Percentiles rank a stretch among this genome's conserved stretches.
phyloP scores from a whole-genome alignment of 352 stramenopile genomes.

The Phytophthora lateralis region DNA sequence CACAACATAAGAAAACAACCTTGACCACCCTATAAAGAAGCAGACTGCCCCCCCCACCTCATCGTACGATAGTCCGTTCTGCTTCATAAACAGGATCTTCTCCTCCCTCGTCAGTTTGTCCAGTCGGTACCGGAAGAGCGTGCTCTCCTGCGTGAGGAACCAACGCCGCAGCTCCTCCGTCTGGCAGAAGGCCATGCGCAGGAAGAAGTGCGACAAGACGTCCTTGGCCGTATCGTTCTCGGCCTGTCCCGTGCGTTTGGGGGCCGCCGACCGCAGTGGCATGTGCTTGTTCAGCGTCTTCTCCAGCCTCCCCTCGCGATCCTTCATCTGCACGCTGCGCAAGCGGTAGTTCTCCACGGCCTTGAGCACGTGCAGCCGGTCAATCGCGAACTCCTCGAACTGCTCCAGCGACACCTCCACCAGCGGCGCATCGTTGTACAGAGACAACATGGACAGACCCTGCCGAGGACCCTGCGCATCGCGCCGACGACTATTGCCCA shows the following conservation, averaged over 20 bases:
- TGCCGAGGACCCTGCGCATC: slow-evolving; percentile 50
- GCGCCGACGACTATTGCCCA: slow-evolving; percentile 67
- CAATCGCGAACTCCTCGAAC: slow-evolving; percentile 98
- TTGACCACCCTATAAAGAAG: not conserved
- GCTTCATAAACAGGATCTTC: slow-evolving; percentile 89
- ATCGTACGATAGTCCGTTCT: slow-evolving; percentile 82
- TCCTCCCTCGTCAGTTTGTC: slow-evolving; percentile 91
- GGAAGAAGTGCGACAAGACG: slow-evolving; percentile 97
- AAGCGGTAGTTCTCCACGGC: slow-evolving; percentile 88
- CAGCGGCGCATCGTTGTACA: slow-evolving; percentile 94
- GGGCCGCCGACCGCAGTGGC: slow-evolving; percentile 56
- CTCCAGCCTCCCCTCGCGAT: slow-evolving; percentile 76
- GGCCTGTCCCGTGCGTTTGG: slow-evolving; percentile 50
- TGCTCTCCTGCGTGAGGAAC: slow-evolving; percentile 96
- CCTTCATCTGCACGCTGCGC: slow-evolving; percentile 69
- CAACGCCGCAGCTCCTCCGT: slow-evolving; percentile 97
- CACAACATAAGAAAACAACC: not conserved
- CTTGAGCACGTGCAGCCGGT: slow-evolving; percentile 93
- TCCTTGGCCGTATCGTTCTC: slow-evolving; percentile 86
- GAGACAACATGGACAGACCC: slow-evolving; percentile 77
- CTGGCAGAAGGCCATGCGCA: slow-evolving; percentile 97
- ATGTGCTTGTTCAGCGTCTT: slow-evolving; percentile 89
- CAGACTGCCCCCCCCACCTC: slow-evolving; percentile 35
- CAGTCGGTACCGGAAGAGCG: slow-evolving; percentile 92
- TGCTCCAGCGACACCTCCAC: slow-evolving; percentile 97